Base-by-base conservation (phyloP, 768 basidiomycete species). In the Trametes cingulata region DNA sequence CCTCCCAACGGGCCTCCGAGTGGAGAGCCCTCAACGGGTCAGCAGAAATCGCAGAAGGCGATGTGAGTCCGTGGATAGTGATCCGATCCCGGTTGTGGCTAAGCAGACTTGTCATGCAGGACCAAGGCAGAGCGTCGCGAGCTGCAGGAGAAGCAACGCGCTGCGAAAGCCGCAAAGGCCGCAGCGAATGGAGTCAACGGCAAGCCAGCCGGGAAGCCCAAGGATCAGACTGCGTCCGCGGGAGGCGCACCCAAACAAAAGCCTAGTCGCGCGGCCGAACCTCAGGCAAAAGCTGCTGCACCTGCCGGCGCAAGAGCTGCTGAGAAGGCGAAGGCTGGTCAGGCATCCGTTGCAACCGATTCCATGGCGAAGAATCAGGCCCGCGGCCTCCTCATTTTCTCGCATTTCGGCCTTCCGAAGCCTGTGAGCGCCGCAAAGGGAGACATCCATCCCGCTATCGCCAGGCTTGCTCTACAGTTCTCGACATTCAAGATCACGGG, bases 401-500 rank as follows among this genome's bases (percentile, higher is more conserved):
- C 90, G 42, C 93, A 93, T 73, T 94, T 94, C 73, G 90, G 88
- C 39, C 74, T 88, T 27, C 89, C 88, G 17, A 91, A 90, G 66
- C 70, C 76, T 29, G 71, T 72, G 17, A 67, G 69, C 65, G 76
- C 77, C 40, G 78, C 82, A 55, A 93, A 94, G 71, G 91, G 91
- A 39, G 89, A 93, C 68, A 90, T 98, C 40, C 97, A 98, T 71
- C 97, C 95, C 27, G 85, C 85, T 19, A 87, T 98, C 66, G 78
- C 94, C 58, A 82, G 90, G 52, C 85, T 98, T 9, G 95, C 92
- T 10, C 78, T 98, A 29, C 86, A 95, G 63, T 96, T 98, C 75
- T 85, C 92, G 8, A 87, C 90, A 66, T 98, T 98, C 77, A 88
- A 87, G 72, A 90, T 98, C 64, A 87, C 88, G 49, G 97, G 97